Conservation (phyloP, 495 filamentous ascomycete genomes). For the Apiosordaria backusii region DNA sequence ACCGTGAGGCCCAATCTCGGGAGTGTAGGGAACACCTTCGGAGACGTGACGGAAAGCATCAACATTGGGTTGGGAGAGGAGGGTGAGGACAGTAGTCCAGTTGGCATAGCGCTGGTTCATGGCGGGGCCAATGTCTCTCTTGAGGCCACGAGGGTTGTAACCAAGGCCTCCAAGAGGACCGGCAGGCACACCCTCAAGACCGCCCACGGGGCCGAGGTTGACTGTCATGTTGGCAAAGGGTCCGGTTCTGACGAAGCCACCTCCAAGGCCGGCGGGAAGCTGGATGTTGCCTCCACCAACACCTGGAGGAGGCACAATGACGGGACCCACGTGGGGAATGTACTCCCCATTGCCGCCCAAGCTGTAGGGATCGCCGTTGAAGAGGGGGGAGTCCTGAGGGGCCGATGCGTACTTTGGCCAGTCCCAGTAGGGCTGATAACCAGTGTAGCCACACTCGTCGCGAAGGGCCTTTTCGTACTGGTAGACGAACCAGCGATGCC, state of each 20-base stretch:
- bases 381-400: conserved; percentile 55
- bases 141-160: conserved; percentile 60
- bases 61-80: conserved; percentile 40
- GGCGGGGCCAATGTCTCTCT: conserved; percentile 55
- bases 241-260: conserved; percentile 60
- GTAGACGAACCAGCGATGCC: conserved; percentile 67
- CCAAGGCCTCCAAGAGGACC: conserved; percentile 26
- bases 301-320: conserved; percentile 27
- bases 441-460: conserved; percentile 68
- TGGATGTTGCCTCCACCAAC: conserved; percentile 26
- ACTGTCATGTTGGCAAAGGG: conserved; percentile 53
- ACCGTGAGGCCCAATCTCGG: conserved; percentile 58
- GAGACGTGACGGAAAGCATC: conserved; percentile 49
- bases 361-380: conserved; percentile 56
- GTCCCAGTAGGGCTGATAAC: conserved; percentile 62
- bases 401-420: conserved; percentile 52
- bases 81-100: conserved; percentile 39
- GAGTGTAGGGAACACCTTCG: conserved; percentile 48
- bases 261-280: conserved; percentile 54
- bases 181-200: conserved; percentile 16
- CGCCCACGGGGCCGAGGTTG: conserved; percentile 53
- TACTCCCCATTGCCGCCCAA: conserved; percentile 59
- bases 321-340: conserved; percentile 34
- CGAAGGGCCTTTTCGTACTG: conserved; percentile 64
- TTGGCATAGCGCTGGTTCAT: conserved; percentile 49